phyloP scores from a whole-genome alignment of 192 early-diverging fungal genomes.

The Martensiomyces pterosporus region DNA sequence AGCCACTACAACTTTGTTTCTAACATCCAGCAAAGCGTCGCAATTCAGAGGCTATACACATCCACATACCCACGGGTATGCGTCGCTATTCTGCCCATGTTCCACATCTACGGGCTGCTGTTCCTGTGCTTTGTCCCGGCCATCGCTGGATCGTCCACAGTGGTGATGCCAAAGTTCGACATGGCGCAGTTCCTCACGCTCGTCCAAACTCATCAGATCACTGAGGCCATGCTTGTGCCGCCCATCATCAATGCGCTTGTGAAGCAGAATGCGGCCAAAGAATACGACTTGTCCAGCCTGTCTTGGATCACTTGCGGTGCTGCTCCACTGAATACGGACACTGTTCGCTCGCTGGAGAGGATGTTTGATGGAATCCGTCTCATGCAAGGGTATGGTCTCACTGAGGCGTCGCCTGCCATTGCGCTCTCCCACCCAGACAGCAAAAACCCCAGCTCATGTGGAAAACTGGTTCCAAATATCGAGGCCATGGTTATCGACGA shows the following conservation, averaged over 20 bases:
- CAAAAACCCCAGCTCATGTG: slow-evolving; percentile 52
- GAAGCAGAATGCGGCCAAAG: slow-evolving; percentile 55
- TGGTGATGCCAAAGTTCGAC: slow-evolving; percentile 72
- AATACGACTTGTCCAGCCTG: slow-evolving; percentile 64
- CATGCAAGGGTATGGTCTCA: slow-evolving; percentile 60
- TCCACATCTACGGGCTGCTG: slow-evolving; percentile 52
- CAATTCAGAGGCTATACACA: neutral
- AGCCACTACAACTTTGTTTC: slow-evolving; percentile 64
- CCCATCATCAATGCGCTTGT: slow-evolving; percentile 64
- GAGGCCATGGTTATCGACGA: slow-evolving; percentile 68
- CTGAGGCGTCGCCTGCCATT: slow-evolving; percentile 45
- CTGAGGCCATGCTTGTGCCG: slow-evolving; percentile 57
- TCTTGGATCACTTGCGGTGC: slow-evolving; percentile 63
- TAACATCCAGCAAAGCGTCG: slow-evolving; percentile 47
- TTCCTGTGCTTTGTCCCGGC: slow-evolving; percentile 24
- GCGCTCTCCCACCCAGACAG: slow-evolving; percentile 7
- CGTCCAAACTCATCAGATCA: slow-evolving; percentile 61
- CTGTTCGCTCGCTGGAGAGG: neutral
- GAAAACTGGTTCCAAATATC: slow-evolving; percentile 67
- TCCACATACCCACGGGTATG: neutral
- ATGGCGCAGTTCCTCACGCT: slow-evolving; percentile 54
- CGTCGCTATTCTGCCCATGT: slow-evolving; percentile 59
- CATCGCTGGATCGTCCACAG: slow-evolving; percentile 16
- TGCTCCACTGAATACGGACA: slow-evolving; percentile 58
- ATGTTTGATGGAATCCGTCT: slow-evolving; percentile 11